These are phyloP conservation scores for Ophiostoma ulmi DNA, from an alignment of 2,329 filamentous ascomycete species.

Conservation along the genomic window DNA sequence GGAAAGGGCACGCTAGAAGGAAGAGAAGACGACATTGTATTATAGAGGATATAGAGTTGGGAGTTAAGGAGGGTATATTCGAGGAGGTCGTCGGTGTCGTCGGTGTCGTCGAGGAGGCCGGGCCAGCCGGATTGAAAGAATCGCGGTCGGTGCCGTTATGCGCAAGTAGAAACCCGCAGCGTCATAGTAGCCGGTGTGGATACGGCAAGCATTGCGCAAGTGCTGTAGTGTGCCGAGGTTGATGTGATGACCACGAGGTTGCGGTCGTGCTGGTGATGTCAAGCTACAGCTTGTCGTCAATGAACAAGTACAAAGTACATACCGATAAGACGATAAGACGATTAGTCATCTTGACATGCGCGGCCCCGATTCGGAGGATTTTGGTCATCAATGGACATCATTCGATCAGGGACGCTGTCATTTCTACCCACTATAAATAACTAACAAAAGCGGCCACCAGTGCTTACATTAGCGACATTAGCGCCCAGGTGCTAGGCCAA, in stretches of 20 bases:
- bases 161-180: neutral
- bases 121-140: neutral
- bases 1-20: constrained; percentile 14
- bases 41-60: neutral
- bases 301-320: neutral
- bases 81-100: neutral
- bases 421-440: neutral
- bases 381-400: neutral
- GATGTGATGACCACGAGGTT: neutral
- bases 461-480: constrained; percentile 17
- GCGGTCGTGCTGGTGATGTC: neutral
- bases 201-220: neutral
- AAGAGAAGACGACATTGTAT: neutral
- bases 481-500: constrained; percentile 14
- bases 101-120: constrained; percentile 12
- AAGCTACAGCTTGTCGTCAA: neutral
- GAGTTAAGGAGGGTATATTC: neutral
- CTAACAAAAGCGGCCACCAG: constrained; percentile 1
- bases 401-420: neutral
- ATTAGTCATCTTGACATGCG: constrained; percentile 3
- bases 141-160: constrained; percentile 8
- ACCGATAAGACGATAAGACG: neutral
- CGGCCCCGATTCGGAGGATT: neutral
- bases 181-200: constrained; percentile 3
- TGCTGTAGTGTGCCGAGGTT: neutral